phyloP scores from a whole-genome alignment of 176 grass and related monocot genomes.

The Poa annua region DNA sequence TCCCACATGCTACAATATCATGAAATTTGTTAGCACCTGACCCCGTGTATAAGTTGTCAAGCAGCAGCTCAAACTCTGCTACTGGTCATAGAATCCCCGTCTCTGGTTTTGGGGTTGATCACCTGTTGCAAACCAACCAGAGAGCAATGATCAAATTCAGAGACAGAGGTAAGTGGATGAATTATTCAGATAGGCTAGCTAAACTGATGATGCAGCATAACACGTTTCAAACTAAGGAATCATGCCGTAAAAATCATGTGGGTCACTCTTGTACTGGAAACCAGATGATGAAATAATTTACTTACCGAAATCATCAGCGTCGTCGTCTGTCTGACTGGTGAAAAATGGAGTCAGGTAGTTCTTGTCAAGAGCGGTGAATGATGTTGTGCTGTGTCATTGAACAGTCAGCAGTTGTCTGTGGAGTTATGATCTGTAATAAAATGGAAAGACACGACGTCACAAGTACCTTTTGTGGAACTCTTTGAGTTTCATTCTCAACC shows the following conservation, averaged over 20 bases:
- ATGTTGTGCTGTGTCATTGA: constrained; percentile 71
- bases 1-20: background rate
- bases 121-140: constrained; percentile 41
- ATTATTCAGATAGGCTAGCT: background rate
- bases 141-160: constrained; percentile 3
- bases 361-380: constrained; percentile 93
- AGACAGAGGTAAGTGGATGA: background rate
- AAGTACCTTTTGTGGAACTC: constrained; percentile 93
- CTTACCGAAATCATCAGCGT: constrained; percentile 76
- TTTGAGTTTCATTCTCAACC: constrained; percentile 91
- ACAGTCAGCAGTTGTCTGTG: constrained; percentile 23
- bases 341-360: constrained; percentile 99
- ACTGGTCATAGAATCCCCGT: constrained; percentile 72
- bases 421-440: constrained; percentile 1
- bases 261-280: background rate
- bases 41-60: constrained; percentile 30
- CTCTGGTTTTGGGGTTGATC: constrained; percentile 60
- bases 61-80: constrained; percentile 21
- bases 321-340: constrained; percentile 85
- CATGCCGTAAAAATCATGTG: background rate
- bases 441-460: background rate
- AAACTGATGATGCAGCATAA: background rate
- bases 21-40: constrained; percentile 5
- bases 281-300: background rate
- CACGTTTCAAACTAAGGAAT: constrained; percentile 8